Evolutionary conservation across 73 alveolate genomes (phyloP), one percentile per base, ranked within the genome.

Genomic region (Paramecium sonneborni): DNA sequence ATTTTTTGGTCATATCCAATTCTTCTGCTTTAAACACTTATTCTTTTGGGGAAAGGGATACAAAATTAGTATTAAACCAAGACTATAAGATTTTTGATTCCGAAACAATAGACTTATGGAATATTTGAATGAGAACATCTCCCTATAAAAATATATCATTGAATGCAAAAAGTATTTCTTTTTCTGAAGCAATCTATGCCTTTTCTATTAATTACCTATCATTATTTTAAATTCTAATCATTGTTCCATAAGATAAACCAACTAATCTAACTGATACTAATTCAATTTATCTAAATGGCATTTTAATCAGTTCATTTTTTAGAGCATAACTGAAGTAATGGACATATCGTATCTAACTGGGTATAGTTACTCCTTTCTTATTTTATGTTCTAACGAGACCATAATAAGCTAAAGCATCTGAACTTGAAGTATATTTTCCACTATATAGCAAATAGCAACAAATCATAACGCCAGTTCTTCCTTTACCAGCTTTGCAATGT

Each of bases 401-500:
- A 95, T 97, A 98, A 86, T 96, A 96, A 46, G 94, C 91, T 12
- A 98, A 62, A 32, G 99, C 99, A 82, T 98, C 99, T 89, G 93
- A 90, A 21, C 99, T 95, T 44, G 89, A 93, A 23, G 85, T 87
- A 23, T 96, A 88, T 46, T 92, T 76, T 35, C 97, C 97, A 5
- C 97, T 94, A 85, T 70, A 98, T 37, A 98, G 94, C 46, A 98
- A 92, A 92, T 94, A 98, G 86, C 98, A 97, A 62, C 99, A 95
- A 21, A 98, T 97, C 95, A 97, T 91, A 24, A 97, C 98, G 0
- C 99, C 99, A 7, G 99, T 98, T 85, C 99, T 93, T 7, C 99
- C 99, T 93, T 98, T 98, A 5, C 99, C 99, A 7, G 99, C 99
- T 76, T 98, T 98, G 69, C 99, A 98, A 90, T 98, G 99, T 21